Conservation (phyloP, 176 grass and related monocot genomes). For the Raddia guianensis region DNA sequence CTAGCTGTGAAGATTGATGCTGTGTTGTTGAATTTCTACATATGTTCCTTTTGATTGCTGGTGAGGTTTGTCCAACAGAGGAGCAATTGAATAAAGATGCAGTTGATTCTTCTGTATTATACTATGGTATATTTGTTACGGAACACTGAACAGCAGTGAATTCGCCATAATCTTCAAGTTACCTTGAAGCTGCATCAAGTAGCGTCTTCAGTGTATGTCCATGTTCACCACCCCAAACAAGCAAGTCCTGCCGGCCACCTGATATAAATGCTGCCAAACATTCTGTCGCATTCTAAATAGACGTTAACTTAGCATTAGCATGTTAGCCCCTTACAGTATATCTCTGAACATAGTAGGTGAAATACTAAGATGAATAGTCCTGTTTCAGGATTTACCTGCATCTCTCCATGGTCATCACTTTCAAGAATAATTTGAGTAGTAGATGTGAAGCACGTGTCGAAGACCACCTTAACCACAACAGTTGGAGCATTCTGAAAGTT, state of each 20-base stretch:
- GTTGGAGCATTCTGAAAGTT: conserved; percentile 72
- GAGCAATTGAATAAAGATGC: neutral
- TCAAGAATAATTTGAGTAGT: conserved; percentile 84
- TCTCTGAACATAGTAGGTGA: conserved; percentile 33
- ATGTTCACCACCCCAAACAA: conserved; percentile 74
- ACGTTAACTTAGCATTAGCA: conserved; percentile 31
- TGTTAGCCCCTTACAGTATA: conserved; percentile 6
- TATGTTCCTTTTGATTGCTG: conserved; percentile 2
- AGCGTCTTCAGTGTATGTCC: conserved; percentile 70
- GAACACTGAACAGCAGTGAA: neutral
- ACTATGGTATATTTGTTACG: neutral
- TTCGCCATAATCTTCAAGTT: neutral
- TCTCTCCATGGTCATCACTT: conserved; percentile 95
- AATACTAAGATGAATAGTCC: conserved; percentile 18
- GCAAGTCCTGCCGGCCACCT: conserved; percentile 77
- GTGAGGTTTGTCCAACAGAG: neutral
- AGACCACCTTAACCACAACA: conserved; percentile 69
- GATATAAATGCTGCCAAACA: conserved; percentile 90
- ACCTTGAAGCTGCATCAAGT: conserved; percentile 95
- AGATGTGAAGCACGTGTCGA: conserved; percentile 85
- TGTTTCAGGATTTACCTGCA: conserved; percentile 72
- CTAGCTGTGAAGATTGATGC: conserved; percentile 2
- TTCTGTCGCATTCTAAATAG: conserved; percentile 93
- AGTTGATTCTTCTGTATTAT: conserved; percentile 6
- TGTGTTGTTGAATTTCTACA: neutral